A percentile compares a stretch with the other conserved stretches of the same genome.
Conservation (phyloP, 352 stramenopile genomes). For the Phytophthora sp. region DNA sequence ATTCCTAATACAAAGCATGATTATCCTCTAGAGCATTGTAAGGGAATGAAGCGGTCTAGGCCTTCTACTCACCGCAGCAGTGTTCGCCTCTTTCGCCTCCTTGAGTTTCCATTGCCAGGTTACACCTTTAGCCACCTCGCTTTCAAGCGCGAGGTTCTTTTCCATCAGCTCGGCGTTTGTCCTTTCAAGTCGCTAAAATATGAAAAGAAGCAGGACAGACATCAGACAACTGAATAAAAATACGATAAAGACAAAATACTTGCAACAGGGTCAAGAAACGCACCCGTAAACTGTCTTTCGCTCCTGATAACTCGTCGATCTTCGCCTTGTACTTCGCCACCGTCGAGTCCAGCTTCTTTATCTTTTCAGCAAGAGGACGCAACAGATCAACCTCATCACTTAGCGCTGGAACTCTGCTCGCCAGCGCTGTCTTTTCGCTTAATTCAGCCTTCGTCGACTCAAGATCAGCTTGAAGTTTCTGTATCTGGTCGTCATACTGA, state of each 20-base stretch:
- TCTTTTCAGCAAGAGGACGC: constrained; percentile 52
- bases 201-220: neutral
- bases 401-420: constrained; percentile 45
- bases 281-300: constrained; percentile 66
- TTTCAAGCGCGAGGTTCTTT: constrained; percentile 63
- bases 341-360: constrained; percentile 50
- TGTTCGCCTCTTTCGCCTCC: constrained; percentile 73
- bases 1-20: constrained; percentile 47
- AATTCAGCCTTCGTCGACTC: constrained; percentile 40
- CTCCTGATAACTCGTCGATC: constrained; percentile 60
- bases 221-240: constrained; percentile 4
- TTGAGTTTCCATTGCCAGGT: constrained; percentile 67
- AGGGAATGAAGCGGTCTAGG: neutral
- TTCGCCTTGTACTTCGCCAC: constrained; percentile 76
- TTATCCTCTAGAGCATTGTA: neutral
- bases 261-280: neutral
- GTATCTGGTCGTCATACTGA: constrained; percentile 59
- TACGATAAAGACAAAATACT: neutral
- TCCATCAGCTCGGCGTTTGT: constrained; percentile 61
- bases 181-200: constrained; percentile 55
- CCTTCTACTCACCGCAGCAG: constrained; percentile 49
- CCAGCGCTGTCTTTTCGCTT: constrained; percentile 39
- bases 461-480: constrained; percentile 52
- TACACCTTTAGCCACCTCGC: constrained; percentile 48
- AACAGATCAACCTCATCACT: constrained; percentile 78